These are phyloP conservation scores for Kodamaea laetipori DNA, from an alignment of 805 yeast species.

Conservation along the genomic window DNA sequence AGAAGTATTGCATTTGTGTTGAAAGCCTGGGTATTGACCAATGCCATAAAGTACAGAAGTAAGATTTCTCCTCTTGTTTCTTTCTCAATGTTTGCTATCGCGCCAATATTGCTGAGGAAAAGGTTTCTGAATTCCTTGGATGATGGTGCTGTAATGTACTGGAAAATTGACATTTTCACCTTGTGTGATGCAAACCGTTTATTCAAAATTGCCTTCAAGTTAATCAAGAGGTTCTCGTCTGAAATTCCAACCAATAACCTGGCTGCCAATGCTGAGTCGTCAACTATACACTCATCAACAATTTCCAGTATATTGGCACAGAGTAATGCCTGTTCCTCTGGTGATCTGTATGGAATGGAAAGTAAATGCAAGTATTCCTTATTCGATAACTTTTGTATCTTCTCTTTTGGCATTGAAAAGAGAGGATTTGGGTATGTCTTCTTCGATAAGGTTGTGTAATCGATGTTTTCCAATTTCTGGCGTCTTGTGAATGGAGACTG, in stretches of 20 bases:
- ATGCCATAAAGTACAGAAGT: constrained; percentile 24
- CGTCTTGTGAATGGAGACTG: constrained; percentile 19
- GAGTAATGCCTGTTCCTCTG: constrained; percentile 30
- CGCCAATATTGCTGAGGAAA: constrained; percentile 21
- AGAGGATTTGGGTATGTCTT: constrained; percentile 39
- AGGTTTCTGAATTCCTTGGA: constrained; percentile 18
- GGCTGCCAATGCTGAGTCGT: constrained; percentile 27
- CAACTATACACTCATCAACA: constrained; percentile 30
- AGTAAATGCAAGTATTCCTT: constrained; percentile 30
- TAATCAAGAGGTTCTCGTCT: constrained; percentile 21
- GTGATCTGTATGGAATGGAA: constrained; percentile 24
- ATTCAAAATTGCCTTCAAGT: constrained; percentile 21
- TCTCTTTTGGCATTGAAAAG: constrained; percentile 27
- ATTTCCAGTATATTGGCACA: constrained; percentile 33
- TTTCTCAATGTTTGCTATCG: constrained; percentile 16
- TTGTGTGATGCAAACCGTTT: constrained; percentile 21
- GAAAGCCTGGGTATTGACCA: constrained; percentile 25
- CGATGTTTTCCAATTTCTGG: constrained; percentile 1
- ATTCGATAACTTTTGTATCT: constrained; percentile 25
- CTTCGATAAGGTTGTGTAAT: constrained; percentile 17
- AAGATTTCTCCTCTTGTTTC: constrained; percentile 11
- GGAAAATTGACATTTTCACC: constrained; percentile 30
- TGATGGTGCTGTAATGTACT: constrained; percentile 28
- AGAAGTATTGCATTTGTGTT: constrained; percentile 28
- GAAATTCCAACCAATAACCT: constrained; percentile 22